Conservation (phyloP, 192 early-diverging fungal genomes). For the Entomortierella beljakovae region DNA sequence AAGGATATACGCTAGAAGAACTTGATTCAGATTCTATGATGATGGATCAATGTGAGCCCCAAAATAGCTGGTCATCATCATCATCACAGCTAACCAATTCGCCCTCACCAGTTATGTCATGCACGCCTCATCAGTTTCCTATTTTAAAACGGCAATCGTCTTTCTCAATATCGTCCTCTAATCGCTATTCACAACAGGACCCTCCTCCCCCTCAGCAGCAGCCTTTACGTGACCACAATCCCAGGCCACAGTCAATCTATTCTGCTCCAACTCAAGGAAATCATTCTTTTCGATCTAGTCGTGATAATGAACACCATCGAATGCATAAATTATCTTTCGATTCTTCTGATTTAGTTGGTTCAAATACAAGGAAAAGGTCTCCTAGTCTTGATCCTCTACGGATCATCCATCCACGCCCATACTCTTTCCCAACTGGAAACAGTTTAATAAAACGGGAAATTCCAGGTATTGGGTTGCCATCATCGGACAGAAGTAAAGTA, state of each 20-base stretch:
- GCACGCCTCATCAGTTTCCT: conserved; percentile 1
- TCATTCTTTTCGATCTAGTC: no score
- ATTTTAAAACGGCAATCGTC: background rate
- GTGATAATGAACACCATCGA: no score
- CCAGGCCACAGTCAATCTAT: background rate
- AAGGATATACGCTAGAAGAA: conserved; percentile 12
- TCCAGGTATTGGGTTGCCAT: no score
- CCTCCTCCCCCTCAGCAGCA: conserved; percentile 12
- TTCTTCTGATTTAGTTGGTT: no score
- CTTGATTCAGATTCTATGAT: conserved; percentile 29
- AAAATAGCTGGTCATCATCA: conserved; percentile 27
- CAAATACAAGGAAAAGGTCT: no score
- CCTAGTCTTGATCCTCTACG: no score
- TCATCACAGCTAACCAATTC: conserved; percentile 36
- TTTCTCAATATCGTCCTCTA: background rate
- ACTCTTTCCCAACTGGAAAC: no score
- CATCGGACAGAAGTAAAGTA: background rate
- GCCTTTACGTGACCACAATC: background rate
- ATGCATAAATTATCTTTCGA: no score
- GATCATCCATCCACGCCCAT: no score
- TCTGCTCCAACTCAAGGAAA: background rate
- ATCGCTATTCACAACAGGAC: background rate
- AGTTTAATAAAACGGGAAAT: no score
- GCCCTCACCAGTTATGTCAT: conserved; percentile 36
- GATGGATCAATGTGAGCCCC: conserved; percentile 51